Base-by-base conservation (phyloP, 768 basidiomycete genomes). In the Lactarius indigo region DNA sequence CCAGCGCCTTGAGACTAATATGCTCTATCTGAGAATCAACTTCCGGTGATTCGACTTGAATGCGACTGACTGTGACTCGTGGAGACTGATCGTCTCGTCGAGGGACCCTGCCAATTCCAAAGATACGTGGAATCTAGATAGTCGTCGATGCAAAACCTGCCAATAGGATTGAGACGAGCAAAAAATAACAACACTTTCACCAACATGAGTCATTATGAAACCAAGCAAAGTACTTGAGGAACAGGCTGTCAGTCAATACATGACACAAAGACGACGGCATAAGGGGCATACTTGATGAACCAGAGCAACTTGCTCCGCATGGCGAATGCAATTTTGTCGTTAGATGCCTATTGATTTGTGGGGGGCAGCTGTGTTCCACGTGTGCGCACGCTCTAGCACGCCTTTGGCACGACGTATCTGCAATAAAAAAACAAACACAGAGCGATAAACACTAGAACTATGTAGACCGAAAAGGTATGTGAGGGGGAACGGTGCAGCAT, bases 401-500 rank as follows among this genome's bases (percentile, higher is more conserved):
- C 77, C 81, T 74, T 92, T 92, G 30, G 90, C 89, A 59, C 90
- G 79, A 54, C 87, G 79, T 58, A 94, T 83, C 72, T 93, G 90
- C 50, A 93, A 75, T 59, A 94, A 72, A 69, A 92, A 87, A 31
- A 85, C 79, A 68, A 94, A 91, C 23, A 92, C 78, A 30, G 86
- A 83, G 50, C 84, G 82, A 70, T 93, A 93, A 1, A 77, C 76
- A 72, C 84, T 82, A 55, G 88, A 74, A 5, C 80, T 78, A 9
- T 75, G 76, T 5, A 88, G 84, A 6, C 84, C 83, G 70, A 92
- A 90, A 57, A 93, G 83, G 73, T 94, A 94, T 1, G 87, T 87
- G 72, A 94, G 74, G 5, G 92, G 92, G 71, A 92, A 93, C 1
- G 92, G 89, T 2, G 90, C 81, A 7, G 88, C 86, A 69, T 94